phyloP scores from a whole-genome alignment of 257 asterid genomes.

The Lantana camara region DNA sequence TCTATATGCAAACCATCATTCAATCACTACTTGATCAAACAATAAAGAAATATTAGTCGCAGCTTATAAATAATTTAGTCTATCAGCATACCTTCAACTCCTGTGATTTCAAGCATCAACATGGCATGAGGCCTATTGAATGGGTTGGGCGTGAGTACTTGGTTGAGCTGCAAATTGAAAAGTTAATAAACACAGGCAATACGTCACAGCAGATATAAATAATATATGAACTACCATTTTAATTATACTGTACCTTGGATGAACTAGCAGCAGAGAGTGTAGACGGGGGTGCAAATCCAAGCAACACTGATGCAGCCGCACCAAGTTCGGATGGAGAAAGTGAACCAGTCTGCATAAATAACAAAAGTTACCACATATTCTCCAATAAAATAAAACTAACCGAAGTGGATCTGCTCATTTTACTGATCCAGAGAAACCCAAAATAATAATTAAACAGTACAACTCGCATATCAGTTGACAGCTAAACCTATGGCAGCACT shows the following conservation, averaged over 20 bases:
- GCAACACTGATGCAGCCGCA: slow-evolving; percentile 83
- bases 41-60: slow-evolving; percentile 16
- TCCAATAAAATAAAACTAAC: slow-evolving; percentile 15
- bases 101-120: slow-evolving; percentile 75
- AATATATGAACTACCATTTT: not conserved
- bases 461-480: not conserved
- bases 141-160: slow-evolving; percentile 89
- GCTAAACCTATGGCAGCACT: not conserved
- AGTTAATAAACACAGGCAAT: slow-evolving; percentile 13
- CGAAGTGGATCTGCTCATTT: slow-evolving; percentile 11
- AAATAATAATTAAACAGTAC: not conserved
- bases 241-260: slow-evolving; percentile 56
- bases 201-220: slow-evolving; percentile 5
- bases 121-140: slow-evolving; percentile 86
- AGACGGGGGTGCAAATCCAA: slow-evolving; percentile 79
- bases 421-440: slow-evolving; percentile 11
- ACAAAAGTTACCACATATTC: slow-evolving; percentile 9
- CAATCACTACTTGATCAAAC: slow-evolving; percentile 20
- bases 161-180: slow-evolving; percentile 64
- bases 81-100: slow-evolving; percentile 63
- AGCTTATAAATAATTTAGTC: slow-evolving; percentile 9
- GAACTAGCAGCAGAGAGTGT: slow-evolving; percentile 76
- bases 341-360: slow-evolving; percentile 58
- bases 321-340: slow-evolving; percentile 71
- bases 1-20: slow-evolving; percentile 41